A percentile compares a stretch with the other conserved stretches of the same genome.
Conservation (phyloP, 2,329 filamentous ascomycete genomes). For the Rhinocladiella similis region DNA sequence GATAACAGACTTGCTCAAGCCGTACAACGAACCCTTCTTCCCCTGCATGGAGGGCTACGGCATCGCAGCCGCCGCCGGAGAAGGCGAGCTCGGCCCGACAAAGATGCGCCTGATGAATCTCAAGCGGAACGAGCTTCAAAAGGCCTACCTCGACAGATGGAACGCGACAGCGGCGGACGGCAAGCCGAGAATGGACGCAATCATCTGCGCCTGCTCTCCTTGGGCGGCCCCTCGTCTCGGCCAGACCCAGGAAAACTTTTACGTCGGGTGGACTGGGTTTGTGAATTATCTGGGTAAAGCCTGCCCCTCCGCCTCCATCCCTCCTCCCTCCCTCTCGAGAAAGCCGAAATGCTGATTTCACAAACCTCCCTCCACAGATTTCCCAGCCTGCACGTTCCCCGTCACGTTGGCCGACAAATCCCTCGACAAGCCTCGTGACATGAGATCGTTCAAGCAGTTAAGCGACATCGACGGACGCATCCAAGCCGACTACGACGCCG, state of each 20-base stretch:
- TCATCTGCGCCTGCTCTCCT: constrained; percentile 35
- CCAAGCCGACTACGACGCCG: constrained; percentile 32
- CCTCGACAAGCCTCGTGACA: constrained; percentile 23
- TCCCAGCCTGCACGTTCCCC: constrained; percentile 29
- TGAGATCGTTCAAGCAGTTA: constrained; percentile 28
- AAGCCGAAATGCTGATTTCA: too few relatives aligned
- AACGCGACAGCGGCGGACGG: constrained; percentile 33
- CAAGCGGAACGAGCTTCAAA: constrained; percentile 34
- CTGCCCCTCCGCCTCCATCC: not conserved
- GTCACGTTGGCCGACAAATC: constrained; percentile 30
- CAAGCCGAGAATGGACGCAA: constrained; percentile 36
- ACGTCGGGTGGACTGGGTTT: constrained; percentile 33
- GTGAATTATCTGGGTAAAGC: constrained; percentile 31
- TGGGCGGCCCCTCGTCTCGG: constrained; percentile 39
- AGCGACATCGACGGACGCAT: constrained; percentile 33
- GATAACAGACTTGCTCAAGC: constrained; percentile 28
- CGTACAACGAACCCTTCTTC: constrained; percentile 33
- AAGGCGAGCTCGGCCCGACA: constrained; percentile 31
- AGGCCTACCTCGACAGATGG: constrained; percentile 40
- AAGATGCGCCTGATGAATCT: constrained; percentile 34
- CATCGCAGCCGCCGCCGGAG: constrained; percentile 24
- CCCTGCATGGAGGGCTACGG: constrained; percentile 28
- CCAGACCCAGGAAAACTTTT: constrained; percentile 28
- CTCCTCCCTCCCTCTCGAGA: not conserved
- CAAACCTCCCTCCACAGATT: constrained; percentile 31